These are phyloP conservation scores for Saturnispora mendoncae DNA, from an alignment of 805 yeast genomes.

Conservation along the genomic window DNA sequence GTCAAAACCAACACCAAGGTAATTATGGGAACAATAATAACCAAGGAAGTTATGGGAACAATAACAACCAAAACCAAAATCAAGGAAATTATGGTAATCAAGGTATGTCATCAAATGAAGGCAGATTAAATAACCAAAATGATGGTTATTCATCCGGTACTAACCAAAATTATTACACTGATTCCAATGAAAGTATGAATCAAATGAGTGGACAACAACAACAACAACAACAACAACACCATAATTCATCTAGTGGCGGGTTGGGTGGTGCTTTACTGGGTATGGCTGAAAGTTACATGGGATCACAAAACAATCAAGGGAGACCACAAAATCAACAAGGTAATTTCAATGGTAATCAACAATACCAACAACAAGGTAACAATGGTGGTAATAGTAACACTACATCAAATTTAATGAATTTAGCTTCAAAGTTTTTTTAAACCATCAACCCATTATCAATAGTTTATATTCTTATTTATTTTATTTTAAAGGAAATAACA, in stretches of 20 bases:
- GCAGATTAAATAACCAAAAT: too few relatives aligned
- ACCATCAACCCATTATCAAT: background rate
- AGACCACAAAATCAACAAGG: background rate
- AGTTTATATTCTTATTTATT: background rate
- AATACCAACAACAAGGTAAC: background rate
- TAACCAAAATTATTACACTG: too few relatives aligned
- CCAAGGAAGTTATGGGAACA: too few relatives aligned
- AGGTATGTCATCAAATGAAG: too few relatives aligned
- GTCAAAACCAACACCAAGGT: constrained; percentile 5
- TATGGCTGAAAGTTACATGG: constrained; percentile 8
- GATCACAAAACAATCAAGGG: background rate
- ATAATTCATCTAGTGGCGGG: constrained; percentile 2
- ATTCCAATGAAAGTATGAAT: constrained; percentile 10
- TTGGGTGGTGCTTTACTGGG: constrained; percentile 1
- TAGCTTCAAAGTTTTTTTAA: constrained; percentile 12
- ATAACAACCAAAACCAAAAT: too few relatives aligned
- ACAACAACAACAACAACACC: background rate
- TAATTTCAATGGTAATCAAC: background rate
- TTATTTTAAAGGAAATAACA: background rate
- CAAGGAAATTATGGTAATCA: too few relatives aligned
- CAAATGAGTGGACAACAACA: background rate
- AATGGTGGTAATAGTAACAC: background rate
- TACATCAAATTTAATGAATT: constrained; percentile 11
- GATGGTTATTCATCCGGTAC: too few relatives aligned
- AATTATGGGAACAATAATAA: too few relatives aligned